Percentiles rank a stretch among this genome's conserved stretches.
Evolutionary conservation across 441 rosid species (phyloP).

Genomic region (Pelargonium cotyledonis): DNA sequence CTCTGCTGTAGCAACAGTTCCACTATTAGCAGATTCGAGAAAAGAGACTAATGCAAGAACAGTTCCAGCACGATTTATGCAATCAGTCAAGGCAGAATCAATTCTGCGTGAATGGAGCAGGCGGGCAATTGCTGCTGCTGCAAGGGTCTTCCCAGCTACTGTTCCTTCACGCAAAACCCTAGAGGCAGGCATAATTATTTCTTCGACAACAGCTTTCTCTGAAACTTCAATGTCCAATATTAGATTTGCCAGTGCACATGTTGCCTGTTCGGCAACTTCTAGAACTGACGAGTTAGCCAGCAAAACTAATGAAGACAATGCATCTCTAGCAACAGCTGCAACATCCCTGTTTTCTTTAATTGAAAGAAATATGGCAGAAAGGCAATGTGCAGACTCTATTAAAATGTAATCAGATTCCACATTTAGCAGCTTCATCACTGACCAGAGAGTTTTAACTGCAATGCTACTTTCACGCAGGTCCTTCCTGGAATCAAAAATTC

Average conservation of each 20-base stretch:
- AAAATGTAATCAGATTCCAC: slow-evolving; percentile 77
- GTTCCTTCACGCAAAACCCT: slow-evolving; percentile 88
- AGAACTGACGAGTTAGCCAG: slow-evolving; percentile 70
- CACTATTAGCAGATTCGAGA: slow-evolving; percentile 69
- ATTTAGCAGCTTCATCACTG: slow-evolving; percentile 70
- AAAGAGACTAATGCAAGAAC: slow-evolving; percentile 93
- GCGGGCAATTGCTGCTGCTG: slow-evolving; percentile 96
- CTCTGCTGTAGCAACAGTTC: slow-evolving; percentile 68
- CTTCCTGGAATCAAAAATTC: slow-evolving; percentile 69
- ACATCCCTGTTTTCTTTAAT: slow-evolving; percentile 91
- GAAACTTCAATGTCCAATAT: slow-evolving; percentile 83
- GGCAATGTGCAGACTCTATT: slow-evolving; percentile 67
- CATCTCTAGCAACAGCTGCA: slow-evolving; percentile 81
- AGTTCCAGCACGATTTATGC: slow-evolving; percentile 88
- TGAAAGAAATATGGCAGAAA: slow-evolving; percentile 90
- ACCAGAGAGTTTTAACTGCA: slow-evolving; percentile 71
- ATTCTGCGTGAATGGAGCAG: slow-evolving; percentile 69
- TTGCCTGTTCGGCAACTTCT: slow-evolving; percentile 95
- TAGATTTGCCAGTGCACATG: slow-evolving; percentile 94
- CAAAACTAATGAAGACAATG: slow-evolving; percentile 57
- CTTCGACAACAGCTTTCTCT: slow-evolving; percentile 67
- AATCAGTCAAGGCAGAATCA: slow-evolving; percentile 67
- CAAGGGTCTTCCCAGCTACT: slow-evolving; percentile 86
- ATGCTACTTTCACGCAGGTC: slow-evolving; percentile 90
- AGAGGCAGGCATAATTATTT: slow-evolving; percentile 86